A percentile compares a stretch with the other conserved stretches of the same genome.
phyloP scores from a whole-genome alignment of 805 yeast genomes.

The Wickerhamiella bombiphila region DNA sequence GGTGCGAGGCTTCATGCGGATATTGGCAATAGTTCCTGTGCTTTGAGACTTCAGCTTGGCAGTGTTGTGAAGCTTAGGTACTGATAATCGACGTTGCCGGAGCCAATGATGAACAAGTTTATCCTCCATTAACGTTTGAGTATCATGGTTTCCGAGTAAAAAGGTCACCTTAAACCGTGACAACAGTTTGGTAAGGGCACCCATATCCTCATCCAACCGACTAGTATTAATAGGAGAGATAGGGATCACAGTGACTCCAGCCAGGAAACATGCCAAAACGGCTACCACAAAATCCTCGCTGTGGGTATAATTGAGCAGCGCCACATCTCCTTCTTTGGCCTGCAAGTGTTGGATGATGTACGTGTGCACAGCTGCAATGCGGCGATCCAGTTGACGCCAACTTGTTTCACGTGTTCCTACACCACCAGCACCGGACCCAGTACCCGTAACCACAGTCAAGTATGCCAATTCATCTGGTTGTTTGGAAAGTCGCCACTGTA shows the following conservation, averaged over 20 bases:
- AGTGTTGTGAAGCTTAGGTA: slow-evolving; percentile 53
- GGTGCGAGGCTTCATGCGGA: slow-evolving; percentile 14
- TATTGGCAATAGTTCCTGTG: slow-evolving; percentile 15
- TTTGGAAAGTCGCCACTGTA: slow-evolving; percentile 61
- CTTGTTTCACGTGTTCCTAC: slow-evolving; percentile 35
- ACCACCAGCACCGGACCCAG: slow-evolving; percentile 13
- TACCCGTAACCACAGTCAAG: slow-evolving; percentile 29
- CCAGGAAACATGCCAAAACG: slow-evolving; percentile 68
- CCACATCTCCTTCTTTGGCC: slow-evolving; percentile 53
- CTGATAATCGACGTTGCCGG: slow-evolving; percentile 29
- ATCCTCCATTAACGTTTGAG: slow-evolving; percentile 51
- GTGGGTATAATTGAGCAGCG: slow-evolving; percentile 69
- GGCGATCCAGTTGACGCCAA: slow-evolving; percentile 72
- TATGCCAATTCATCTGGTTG: slow-evolving; percentile 75
- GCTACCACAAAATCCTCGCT: slow-evolving; percentile 78
- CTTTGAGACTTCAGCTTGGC: slow-evolving; percentile 34
- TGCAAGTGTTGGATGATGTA: slow-evolving; percentile 54
- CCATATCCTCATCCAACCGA: slow-evolving; percentile 58
- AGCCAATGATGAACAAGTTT: slow-evolving; percentile 49
- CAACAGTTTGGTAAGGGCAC: slow-evolving; percentile 49
- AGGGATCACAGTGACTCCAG: slow-evolving; percentile 70
- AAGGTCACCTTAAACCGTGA: slow-evolving; percentile 57
- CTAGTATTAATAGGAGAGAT: slow-evolving; percentile 53
- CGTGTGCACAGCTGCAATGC: slow-evolving; percentile 59
- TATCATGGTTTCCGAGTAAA: slow-evolving; percentile 64